Evolutionary conservation across 2,329 filamentous ascomycete species (phyloP), one percentile per base, ranked within the genome.

Genomic region (Penicillium sp.): DNA sequence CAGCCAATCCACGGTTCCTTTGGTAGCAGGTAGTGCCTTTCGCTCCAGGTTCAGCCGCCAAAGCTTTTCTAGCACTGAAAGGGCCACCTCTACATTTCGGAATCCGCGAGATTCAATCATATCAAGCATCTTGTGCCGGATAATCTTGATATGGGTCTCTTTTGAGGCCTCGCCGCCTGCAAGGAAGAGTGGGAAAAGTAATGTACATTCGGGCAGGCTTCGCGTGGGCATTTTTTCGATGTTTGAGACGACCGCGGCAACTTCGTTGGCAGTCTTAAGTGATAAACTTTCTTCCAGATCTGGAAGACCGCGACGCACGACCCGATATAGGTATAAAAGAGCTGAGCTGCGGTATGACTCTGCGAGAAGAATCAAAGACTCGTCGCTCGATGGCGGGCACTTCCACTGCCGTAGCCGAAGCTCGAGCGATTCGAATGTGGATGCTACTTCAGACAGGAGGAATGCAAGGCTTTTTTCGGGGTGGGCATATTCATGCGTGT

Each of bases 21-120:
- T 34, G 18, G 31, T 40, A 21, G 16, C 11, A 7, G 14, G 18
- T n/a, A 39, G 11, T 4, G 38, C 14, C 34, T 32, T 55, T 18
- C 51, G 18, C 18, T 39, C 47, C 13, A 47, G 43, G 13, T 40
- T 55, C 4, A 54, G 16, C 5, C 50, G 46, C 55, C 55, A 57
- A 2, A 57, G 21, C 39, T 54, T 54, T 34, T 57, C 55, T 22
- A 57, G 22, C 4, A 57, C 43, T 10, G 50, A 54, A 10, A 54
- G 36, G 11, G 55, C 55, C 5, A 57, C 47, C 31, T 57, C 43
- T 31, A 62, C 57, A 43, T 51, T 60, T 11, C 54, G 49, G 11
- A 56, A 55, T 8, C 53, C 53, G 39, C 59, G 58, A 4, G 57
- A 39, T 16, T 65, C 59, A n/a, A 62, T 38, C 47, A 57, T 55